Percentiles rank a stretch among this genome's conserved stretches.
Conservation (phyloP, 352 stramenopile genomes). For the Phytopythium litorale region DNA sequence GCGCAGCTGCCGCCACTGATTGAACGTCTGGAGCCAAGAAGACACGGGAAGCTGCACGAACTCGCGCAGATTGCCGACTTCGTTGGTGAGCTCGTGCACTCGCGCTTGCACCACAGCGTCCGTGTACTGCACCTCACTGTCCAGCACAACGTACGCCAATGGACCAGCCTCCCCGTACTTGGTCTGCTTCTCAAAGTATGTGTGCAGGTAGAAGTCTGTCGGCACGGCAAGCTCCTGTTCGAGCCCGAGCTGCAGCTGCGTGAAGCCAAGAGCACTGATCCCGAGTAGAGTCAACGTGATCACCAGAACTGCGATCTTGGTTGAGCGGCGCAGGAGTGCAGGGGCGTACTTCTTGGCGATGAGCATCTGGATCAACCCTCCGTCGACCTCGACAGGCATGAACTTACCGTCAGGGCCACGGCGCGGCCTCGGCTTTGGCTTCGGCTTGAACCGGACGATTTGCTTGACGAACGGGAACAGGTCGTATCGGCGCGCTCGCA, state of each 20-base stretch:
- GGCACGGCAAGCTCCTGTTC: conserved; percentile 87
- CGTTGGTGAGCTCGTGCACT: conserved; percentile 66
- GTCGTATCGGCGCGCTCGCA: conserved; percentile 66
- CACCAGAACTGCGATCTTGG: conserved; percentile 58
- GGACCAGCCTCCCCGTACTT: conserved; percentile 81
- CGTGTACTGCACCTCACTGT: conserved; percentile 63
- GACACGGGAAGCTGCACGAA: conserved; percentile 86
- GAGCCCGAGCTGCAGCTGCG: conserved; percentile 75
- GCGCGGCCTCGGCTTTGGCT: neutral
- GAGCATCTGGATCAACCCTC: conserved; percentile 51
- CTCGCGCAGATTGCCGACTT: conserved; percentile 61
- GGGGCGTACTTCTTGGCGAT: conserved; percentile 65
- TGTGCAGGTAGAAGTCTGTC: conserved; percentile 85
- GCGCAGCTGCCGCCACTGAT: conserved; percentile 84
- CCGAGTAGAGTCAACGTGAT: conserved; percentile 21
- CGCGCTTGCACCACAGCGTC: conserved; percentile 44
- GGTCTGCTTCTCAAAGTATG: conserved; percentile 88
- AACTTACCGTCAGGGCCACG: conserved; percentile 12
- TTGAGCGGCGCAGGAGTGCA: conserved; percentile 52
- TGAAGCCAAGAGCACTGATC: conserved; percentile 53
- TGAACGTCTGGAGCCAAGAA: conserved; percentile 87
- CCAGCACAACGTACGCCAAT: conserved; percentile 81
- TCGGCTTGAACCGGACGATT: conserved; percentile 28
- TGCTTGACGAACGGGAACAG: conserved; percentile 64
- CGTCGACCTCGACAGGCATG: neutral